phyloP scores from a whole-genome alignment of 768 basidiomycete genomes.

The Boletus rubescentipes region DNA sequence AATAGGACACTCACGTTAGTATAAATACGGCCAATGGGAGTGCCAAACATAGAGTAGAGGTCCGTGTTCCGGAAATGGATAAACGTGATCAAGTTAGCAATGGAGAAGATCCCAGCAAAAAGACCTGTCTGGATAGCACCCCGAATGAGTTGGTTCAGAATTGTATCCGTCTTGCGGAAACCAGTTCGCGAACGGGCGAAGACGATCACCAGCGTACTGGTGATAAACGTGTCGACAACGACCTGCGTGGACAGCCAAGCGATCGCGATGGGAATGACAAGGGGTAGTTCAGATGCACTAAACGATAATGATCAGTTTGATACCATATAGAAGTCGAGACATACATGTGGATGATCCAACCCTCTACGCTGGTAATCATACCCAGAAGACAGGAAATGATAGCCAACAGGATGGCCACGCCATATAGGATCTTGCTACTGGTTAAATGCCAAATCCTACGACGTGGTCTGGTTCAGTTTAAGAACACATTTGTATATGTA shows the following conservation, averaged over 20 bases:
- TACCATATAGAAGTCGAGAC: slow-evolving; percentile 4
- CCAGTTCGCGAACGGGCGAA: too few relatives aligned
- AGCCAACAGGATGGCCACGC: slow-evolving; percentile 37
- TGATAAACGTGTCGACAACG: slow-evolving; percentile 38
- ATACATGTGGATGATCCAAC: slow-evolving; percentile 43
- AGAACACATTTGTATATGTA: too few relatives aligned
- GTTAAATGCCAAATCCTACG: slow-evolving; percentile 21
- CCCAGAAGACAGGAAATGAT: slow-evolving; percentile 43
- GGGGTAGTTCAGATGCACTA: slow-evolving; percentile 42
- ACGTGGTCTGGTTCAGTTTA: background rate
- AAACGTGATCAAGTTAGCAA: slow-evolving; percentile 18
- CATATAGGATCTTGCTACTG: slow-evolving; percentile 25
- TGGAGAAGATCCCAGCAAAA: background rate
- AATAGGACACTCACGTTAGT: slow-evolving; percentile 47
- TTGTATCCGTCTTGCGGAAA: background rate
- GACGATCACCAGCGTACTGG: background rate
- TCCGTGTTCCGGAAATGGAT: slow-evolving; percentile 29
- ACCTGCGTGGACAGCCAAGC: slow-evolving; percentile 50
- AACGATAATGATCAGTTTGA: background rate
- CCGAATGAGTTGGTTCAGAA: background rate
- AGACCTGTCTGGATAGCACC: slow-evolving; percentile 2
- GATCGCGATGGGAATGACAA: slow-evolving; percentile 41
- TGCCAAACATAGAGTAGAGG: slow-evolving; percentile 38
- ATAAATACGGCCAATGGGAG: slow-evolving; percentile 43
- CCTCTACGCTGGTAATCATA: slow-evolving; percentile 42